A percentile compares a stretch with the other conserved stretches of the same genome.
Evolutionary conservation across 2,329 filamentous ascomycete genomes (phyloP).

Genomic region (Arthrobotrys musiformis): DNA sequence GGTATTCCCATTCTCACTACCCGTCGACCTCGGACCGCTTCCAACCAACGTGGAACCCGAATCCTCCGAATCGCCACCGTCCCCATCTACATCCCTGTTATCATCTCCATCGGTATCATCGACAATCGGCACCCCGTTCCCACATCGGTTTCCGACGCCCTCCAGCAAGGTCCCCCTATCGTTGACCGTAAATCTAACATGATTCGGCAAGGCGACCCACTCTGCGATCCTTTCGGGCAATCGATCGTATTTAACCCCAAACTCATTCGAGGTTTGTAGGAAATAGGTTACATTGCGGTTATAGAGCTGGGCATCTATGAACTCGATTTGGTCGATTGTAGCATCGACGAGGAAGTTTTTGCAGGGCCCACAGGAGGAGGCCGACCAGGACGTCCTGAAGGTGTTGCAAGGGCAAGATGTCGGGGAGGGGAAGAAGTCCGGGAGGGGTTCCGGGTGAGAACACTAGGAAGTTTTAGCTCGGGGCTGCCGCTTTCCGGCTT

Average conservation of each 20-base stretch:
- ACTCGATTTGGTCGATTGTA: conserved; percentile 8
- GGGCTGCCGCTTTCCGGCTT: too few relatives aligned
- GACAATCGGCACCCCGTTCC: too few relatives aligned
- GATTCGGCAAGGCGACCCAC: conserved; percentile 3
- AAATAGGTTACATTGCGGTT: conserved; percentile 35
- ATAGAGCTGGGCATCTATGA: conserved; percentile 8
- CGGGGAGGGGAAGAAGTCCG: not conserved
- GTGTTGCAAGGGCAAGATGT: not conserved
- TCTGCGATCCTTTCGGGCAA: not conserved
- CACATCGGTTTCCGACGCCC: not conserved
- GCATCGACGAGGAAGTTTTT: not conserved
- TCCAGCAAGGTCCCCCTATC: not conserved
- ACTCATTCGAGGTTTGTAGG: not conserved
- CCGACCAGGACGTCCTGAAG: not conserved
- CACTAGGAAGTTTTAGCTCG: not conserved
- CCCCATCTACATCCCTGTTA: not conserved
- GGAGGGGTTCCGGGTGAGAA: conserved; percentile 11
- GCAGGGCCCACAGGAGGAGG: not conserved
- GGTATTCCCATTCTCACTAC: not conserved
- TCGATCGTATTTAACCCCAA: not conserved
- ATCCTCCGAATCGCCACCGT: not conserved
- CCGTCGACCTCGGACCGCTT: not conserved
- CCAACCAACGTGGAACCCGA: not conserved
- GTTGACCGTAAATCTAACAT: conserved; percentile 21
- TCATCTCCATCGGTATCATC: not conserved